phyloP scores from a whole-genome alignment of 805 yeast genomes.

The Candida koratica region DNA sequence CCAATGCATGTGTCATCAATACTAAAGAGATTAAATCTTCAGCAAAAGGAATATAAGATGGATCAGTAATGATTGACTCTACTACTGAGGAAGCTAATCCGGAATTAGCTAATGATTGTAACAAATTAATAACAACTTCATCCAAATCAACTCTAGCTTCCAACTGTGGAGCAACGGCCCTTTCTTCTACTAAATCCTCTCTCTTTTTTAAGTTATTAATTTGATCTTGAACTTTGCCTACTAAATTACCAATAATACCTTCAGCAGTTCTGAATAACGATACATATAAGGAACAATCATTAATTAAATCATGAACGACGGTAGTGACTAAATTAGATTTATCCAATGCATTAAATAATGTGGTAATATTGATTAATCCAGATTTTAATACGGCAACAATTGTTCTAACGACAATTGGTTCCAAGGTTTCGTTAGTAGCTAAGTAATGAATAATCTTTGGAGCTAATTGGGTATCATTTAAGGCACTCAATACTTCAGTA shows the following conservation, averaged over 20 bases:
- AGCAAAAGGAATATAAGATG: slow-evolving; percentile 35
- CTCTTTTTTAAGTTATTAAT: slow-evolving; percentile 15
- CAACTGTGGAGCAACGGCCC: slow-evolving; percentile 11
- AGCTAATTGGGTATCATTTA: slow-evolving; percentile 34
- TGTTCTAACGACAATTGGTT: slow-evolving; percentile 24
- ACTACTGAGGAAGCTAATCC: slow-evolving; percentile 42
- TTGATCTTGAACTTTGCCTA: slow-evolving; percentile 21
- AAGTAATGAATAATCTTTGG: slow-evolving; percentile 33
- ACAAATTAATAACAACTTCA: slow-evolving; percentile 30
- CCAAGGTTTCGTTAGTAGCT: slow-evolving; percentile 18
- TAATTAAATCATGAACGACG: slow-evolving; percentile 33
- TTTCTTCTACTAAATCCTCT: slow-evolving; percentile 3
- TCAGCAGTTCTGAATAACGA: slow-evolving; percentile 30
- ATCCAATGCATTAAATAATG: slow-evolving; percentile 34
- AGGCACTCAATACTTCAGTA: slow-evolving; percentile 35
- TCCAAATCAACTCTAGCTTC: slow-evolving; percentile 22
- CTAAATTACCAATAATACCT: slow-evolving; percentile 24
- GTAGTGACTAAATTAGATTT: slow-evolving; percentile 33
- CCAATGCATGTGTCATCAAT: slow-evolving; percentile 26
- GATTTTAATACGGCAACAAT: slow-evolving; percentile 30
- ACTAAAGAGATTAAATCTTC: slow-evolving; percentile 30
- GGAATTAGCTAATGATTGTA: slow-evolving; percentile 38
- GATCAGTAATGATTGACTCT: slow-evolving; percentile 36
- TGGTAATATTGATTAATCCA: slow-evolving; percentile 29
- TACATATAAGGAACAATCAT: slow-evolving; percentile 37